phyloP scores from a whole-genome alignment of 2,329 filamentous ascomycete species.

The Ilyonectria mors-panacis region DNA sequence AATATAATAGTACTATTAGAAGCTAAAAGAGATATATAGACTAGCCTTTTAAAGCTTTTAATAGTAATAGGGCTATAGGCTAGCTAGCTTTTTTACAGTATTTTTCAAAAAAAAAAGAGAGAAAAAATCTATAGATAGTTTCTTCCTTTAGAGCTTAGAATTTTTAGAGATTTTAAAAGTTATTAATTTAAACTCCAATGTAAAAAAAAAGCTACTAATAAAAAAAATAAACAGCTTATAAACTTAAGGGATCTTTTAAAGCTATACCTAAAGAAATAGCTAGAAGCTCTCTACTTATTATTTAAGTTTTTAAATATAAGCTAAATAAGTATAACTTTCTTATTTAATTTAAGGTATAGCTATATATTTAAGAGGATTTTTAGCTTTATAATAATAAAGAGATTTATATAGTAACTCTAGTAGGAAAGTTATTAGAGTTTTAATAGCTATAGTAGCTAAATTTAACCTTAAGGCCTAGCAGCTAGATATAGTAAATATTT shows the following conservation, averaged over 20 bases:
- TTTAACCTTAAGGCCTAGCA: constrained; percentile 22
- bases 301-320: constrained; percentile 30
- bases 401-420: constrained; percentile 23
- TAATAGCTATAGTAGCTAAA: constrained; percentile 22
- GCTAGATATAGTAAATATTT: constrained; percentile 27
- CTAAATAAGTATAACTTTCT: constrained; percentile 24
- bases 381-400: constrained; percentile 16
- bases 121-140: constrained; percentile 7
- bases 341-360: constrained; percentile 8
- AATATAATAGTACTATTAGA: background rate
- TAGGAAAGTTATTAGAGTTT: constrained; percentile 12
- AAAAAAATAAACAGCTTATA: constrained; percentile 6
- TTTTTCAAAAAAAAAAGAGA: constrained; percentile 6
- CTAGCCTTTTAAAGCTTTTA: too few relatives aligned
- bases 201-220: constrained; percentile 16
- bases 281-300: constrained; percentile 5
- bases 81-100: constrained; percentile 5
- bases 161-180: constrained; percentile 15
- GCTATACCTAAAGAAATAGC: constrained; percentile 1
- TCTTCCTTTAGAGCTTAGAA: constrained; percentile 16
- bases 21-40: too few relatives aligned
- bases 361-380: constrained; percentile 23
- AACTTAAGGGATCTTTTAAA: constrained; percentile 8
- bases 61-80: background rate
- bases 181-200: constrained; percentile 17